Evolutionary conservation across 305 asterid genomes (phyloP), one percentile per base, ranked within the genome.

Genomic region (Caryopteris hybrid): DNA sequence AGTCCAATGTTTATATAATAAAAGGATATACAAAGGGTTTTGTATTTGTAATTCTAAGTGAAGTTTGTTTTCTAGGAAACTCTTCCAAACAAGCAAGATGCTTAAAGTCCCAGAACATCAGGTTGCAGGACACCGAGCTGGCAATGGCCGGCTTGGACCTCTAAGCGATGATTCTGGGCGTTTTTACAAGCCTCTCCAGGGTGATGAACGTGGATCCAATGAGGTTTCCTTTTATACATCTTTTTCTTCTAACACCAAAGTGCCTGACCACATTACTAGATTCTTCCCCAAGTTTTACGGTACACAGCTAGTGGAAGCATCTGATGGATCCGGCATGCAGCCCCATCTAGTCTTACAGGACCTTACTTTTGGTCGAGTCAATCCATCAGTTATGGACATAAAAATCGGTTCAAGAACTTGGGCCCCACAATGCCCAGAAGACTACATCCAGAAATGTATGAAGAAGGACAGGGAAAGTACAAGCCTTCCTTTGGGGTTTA

Each of bases 171-270:
- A 88, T 62, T 90, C 96, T 0, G 98, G 98, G 3, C 80, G 75
- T 54, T 92, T 92, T 68, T 92, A 90, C 90, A 92, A 92, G 88
- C 98, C 98, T 58, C 87, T 92, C 20, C 98, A 90, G 75, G 83
- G 90, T 0, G 93, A 78, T 25, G 86, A 85, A 4, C 97, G 98
- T 62, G 98, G 98, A 10, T 33, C 85, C 0, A 74, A 59, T 2
- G 96, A 88, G 76, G 88, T 78, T 41, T 48, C 83, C 14, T 88
- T 88, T 75, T 88, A 88, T 22, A 52, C 84, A 31, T 83, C 91
- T 6, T 84, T 88, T 68, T 83, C 85, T 54, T 86, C 86, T 2
- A 76, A 86, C 81, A 31, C 79, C 1, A 75, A 71, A 63, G 74
- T 88, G 18, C 87, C 88, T 0, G 84, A 81, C 27, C 87, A 81